Evolutionary conservation across 73 alveolate genomes (phyloP), one percentile per base, ranked within the genome.

Genomic region (Durusdinium trenchii): DNA sequence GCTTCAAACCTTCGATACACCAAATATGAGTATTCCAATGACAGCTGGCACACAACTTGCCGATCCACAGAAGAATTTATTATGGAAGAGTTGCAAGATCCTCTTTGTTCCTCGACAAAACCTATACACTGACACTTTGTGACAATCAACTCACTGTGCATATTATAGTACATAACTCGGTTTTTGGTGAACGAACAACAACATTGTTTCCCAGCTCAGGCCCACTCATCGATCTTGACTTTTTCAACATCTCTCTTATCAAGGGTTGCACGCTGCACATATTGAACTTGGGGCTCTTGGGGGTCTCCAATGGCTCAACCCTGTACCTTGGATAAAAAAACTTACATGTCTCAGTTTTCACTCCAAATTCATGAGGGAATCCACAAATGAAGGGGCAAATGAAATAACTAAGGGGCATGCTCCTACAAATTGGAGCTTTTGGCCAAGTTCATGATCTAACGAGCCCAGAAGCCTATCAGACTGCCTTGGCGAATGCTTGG

Each of bases 251-350:
- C 57, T 3, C n/a, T 20, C 36, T 38, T 12, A 40, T 76, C 61
- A 76, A 76, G 28, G 61, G 43, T 42, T 76, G 87, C 60, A 76
- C 87, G 5, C 87, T 76, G 3, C 87, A 76, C 60, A 76, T 76
- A 7, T 54, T 76, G 42, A 76, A 76, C 60, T 47, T 76, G 43
- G 43, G 61, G 4, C 42, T 76, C 20, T 60, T 76, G 5, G 87
- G 42, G 3, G 42, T 76, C 2, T 76, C 87, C 20, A 76, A 76
- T 47, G 87, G 87, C 5, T 38, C 61, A 1, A 28, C 38, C 12
- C 42, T 76, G 87, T 43, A 38, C 54, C 87, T 76, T 76, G 87
- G n/a, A n/a, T n/a, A n/a, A n/a, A n/a, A n/a, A n/a, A n/a, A n/a
- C n/a, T n/a, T n/a, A n/a, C n/a, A n/a, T n/a, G n/a, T n/a, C n/a